Conservation (phyloP, 2,329 filamentous ascomycete species). For the Cladosporium sp. region DNA sequence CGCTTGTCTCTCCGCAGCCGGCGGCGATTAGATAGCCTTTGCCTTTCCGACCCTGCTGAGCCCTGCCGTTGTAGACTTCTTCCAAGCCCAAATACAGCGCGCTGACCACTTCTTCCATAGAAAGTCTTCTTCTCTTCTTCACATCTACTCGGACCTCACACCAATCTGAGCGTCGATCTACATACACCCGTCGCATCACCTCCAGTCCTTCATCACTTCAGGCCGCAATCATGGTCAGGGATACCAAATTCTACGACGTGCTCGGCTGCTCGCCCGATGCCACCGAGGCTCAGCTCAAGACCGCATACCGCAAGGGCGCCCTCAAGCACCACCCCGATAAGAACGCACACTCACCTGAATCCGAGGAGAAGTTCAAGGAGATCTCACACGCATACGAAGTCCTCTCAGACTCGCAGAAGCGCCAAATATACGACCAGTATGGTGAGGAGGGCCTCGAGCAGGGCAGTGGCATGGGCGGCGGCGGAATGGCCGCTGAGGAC, state of each 20-base stretch:
- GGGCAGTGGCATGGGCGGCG: slow-evolving; percentile 67
- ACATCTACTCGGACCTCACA: neutral
- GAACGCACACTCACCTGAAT: slow-evolving; percentile 88
- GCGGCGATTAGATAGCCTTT: slow-evolving; percentile 10
- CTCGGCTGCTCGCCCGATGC: slow-evolving; percentile 75
- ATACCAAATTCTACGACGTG: slow-evolving; percentile 73
- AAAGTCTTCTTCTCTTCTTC: slow-evolving; percentile 2
- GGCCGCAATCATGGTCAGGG: slow-evolving; percentile 64
- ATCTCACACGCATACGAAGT: slow-evolving; percentile 94
- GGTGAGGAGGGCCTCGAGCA: slow-evolving; percentile 90
- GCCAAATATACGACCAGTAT: slow-evolving; percentile 91
- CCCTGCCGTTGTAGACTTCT: neutral
- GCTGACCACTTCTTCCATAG: slow-evolving; percentile 1
- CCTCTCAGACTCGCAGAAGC: slow-evolving; percentile 87
- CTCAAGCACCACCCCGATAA: slow-evolving; percentile 91
- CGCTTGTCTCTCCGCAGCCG: neutral
- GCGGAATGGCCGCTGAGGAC: slow-evolving; percentile 92
- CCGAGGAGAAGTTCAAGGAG: slow-evolving; percentile 98
- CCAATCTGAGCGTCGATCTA: neutral
- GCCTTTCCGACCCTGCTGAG: neutral
- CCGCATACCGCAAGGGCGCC: slow-evolving; percentile 79
- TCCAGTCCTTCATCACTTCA: neutral
- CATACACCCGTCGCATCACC: neutral
- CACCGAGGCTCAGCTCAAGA: slow-evolving; percentile 83
- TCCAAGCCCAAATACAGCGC: neutral